Percentiles rank a stretch among this genome's conserved stretches.
These are phyloP conservation scores for Firmiana major DNA, from an alignment of 345 rosid genomes.

Conservation along the genomic window DNA sequence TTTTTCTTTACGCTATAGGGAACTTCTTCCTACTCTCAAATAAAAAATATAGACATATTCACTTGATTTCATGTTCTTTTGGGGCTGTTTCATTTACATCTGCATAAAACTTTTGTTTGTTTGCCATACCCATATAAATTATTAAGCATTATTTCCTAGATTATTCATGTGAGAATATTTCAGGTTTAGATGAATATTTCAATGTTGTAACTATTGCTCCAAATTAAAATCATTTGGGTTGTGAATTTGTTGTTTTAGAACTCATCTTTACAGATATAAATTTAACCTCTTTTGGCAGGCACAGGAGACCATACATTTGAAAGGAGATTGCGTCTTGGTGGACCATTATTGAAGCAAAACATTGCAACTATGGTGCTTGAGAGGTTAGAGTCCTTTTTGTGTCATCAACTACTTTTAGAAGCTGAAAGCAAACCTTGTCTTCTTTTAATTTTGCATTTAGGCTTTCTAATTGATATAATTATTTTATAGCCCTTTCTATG, in stretches of 20 bases:
- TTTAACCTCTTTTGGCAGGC: constrained; percentile 38
- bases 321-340: constrained; percentile 88
- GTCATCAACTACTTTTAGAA: constrained; percentile 4
- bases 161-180: not conserved
- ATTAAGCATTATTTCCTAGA: not conserved
- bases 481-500: constrained; percentile 88
- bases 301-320: constrained; percentile 94
- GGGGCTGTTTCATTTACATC: no score
- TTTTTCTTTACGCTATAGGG: no score
- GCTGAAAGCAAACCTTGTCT: constrained; percentile 7
- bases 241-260: not conserved
- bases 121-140: not conserved
- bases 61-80: no score
- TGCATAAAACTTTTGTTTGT: not conserved
- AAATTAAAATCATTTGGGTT: not conserved
- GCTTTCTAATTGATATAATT: constrained; percentile 25
- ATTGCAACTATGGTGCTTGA: constrained; percentile 97
- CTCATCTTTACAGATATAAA: not conserved
- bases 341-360: constrained; percentile 81
- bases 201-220: not conserved
- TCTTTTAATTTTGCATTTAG: not conserved
- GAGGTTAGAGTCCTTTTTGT: constrained; percentile 51
- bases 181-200: not conserved
- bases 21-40: no score
- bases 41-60: no score